Conservation (phyloP, 2,329 filamentous ascomycete genomes). For the Nothophoma quercina region DNA sequence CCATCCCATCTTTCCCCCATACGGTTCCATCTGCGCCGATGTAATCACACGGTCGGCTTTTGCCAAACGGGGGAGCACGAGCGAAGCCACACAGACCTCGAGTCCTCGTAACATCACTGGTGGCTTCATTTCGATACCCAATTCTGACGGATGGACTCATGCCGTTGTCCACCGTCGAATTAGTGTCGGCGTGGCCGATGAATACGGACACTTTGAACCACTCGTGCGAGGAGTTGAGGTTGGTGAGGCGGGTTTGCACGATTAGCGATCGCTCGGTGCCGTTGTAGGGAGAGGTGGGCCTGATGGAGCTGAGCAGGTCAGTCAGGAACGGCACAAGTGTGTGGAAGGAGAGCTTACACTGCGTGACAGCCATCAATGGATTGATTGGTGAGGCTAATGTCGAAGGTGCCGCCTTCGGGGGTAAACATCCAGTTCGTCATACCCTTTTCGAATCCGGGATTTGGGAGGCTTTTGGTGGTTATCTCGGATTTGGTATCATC, state of each 20-base stretch:
- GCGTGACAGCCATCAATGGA: background rate
- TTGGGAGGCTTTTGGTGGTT: background rate
- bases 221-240: conserved; percentile 2
- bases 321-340: background rate
- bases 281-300: background rate
- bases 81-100: background rate
- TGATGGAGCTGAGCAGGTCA: background rate
- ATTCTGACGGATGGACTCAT: background rate
- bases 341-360: background rate
- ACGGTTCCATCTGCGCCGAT: background rate
- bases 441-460: conserved; percentile 2
- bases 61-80: background rate
- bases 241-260: background rate
- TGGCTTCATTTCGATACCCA: background rate
- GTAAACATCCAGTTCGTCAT: background rate
- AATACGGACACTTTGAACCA: conserved; percentile 2
- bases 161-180: background rate
- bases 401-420: background rate
- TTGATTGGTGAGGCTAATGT: background rate
- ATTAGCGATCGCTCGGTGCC: background rate
- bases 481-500: too few species aligned
- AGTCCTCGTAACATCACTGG: background rate
- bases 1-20: conserved; percentile 5
- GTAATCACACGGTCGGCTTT: background rate
- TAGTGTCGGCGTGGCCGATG: background rate